Conservation (phyloP, 2,329 filamentous ascomycete genomes). For the Colletotrichum acutatum region DNA sequence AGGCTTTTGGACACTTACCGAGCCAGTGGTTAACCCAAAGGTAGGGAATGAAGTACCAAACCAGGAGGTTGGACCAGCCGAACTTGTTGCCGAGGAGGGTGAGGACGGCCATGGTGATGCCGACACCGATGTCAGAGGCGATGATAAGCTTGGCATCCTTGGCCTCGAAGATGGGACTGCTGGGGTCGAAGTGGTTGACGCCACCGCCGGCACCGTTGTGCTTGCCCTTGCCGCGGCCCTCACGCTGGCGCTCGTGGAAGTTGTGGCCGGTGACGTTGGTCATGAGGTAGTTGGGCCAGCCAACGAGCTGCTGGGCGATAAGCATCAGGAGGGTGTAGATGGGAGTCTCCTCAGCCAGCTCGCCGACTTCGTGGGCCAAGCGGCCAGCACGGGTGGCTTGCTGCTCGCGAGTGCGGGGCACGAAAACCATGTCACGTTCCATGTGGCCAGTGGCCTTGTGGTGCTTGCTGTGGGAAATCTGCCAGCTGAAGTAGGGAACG, state of each 20-base stretch:
- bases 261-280: constrained; percentile 97
- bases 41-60: constrained; percentile 97
- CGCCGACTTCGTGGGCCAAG: constrained; percentile 82
- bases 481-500: constrained; percentile 99
- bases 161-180: constrained; percentile 89
- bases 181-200: constrained; percentile 95
- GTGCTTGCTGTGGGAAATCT: constrained; percentile 99
- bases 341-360: constrained; percentile 95
- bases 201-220: constrained; percentile 81
- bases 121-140: constrained; percentile 85
- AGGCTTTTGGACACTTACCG: constrained; percentile 67
- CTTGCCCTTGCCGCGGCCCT: constrained; percentile 95
- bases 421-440: constrained; percentile 98
- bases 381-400: constrained; percentile 81
- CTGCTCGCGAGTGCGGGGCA: constrained; percentile 89
- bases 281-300: constrained; percentile 92
- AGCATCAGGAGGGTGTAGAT: constrained; percentile 81
- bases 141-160: constrained; percentile 90
- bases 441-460: constrained; percentile 99
- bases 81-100: constrained; percentile 79
- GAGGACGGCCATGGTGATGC: constrained; percentile 70
- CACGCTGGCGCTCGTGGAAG: constrained; percentile 88
- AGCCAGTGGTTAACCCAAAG: constrained; percentile 99
- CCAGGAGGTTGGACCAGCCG: constrained; percentile 85
- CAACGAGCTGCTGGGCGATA: constrained; percentile 86